Percentiles rank a stretch among this genome's conserved stretches.
These are phyloP conservation scores for Ophiocordyceps camponoti-floridani DNA, from an alignment of 2,329 filamentous ascomycete species.

Conservation along the genomic window DNA sequence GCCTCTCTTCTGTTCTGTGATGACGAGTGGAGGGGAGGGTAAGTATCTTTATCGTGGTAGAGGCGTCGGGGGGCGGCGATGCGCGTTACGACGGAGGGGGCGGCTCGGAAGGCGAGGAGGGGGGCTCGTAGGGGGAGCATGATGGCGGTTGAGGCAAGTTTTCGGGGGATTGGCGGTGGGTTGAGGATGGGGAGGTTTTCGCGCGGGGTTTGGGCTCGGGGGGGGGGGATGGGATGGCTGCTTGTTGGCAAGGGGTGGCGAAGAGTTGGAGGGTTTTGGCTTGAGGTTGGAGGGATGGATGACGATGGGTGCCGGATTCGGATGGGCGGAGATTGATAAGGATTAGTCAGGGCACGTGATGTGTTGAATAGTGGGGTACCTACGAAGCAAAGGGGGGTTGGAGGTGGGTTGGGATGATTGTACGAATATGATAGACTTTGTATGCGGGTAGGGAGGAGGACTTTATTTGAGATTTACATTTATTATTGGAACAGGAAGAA, in stretches of 20 bases:
- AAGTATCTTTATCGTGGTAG: slow-evolving; percentile 28
- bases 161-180: neutral
- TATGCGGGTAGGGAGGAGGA: too few species aligned
- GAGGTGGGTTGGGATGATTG: too few species aligned
- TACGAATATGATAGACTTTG: too few species aligned
- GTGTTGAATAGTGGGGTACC: too few species aligned
- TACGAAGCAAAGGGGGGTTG: too few species aligned
- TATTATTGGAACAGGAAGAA: too few species aligned
- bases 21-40: neutral
- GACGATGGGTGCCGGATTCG: neutral
- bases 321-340: slow-evolving; percentile 2
- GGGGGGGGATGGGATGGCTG: too few species aligned
- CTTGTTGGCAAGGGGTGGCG: too few species aligned
- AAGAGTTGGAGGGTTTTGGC: too few species aligned
- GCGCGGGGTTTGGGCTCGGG: too few species aligned
- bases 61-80: slow-evolving; percentile 15
- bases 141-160: neutral
- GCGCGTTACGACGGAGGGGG: slow-evolving; percentile 3
- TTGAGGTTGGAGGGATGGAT: neutral
- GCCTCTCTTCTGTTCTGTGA: neutral
- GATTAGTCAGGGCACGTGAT: neutral
- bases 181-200: too few species aligned
- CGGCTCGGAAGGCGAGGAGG: slow-evolving; percentile 3
- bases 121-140: slow-evolving; percentile 6
- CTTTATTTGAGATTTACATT: too few species aligned